Base-by-base conservation (phyloP, 2,329 filamentous ascomycete genomes). In the Ascochyta viciae-villosae region DNA sequence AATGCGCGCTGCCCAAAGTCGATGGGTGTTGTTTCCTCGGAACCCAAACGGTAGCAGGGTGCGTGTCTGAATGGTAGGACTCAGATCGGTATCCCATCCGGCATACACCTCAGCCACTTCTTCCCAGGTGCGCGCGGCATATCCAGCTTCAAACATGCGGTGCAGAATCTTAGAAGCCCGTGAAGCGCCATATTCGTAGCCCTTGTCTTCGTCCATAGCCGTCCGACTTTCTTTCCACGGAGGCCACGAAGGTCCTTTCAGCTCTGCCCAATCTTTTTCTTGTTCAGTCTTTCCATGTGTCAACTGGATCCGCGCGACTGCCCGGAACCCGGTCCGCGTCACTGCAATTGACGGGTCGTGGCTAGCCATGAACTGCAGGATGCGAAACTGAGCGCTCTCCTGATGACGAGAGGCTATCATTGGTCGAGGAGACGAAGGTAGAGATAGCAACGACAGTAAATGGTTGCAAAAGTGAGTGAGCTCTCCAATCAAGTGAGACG, bases 221-320 rank as follows among this genome's bases (percentile, higher is more conserved):
- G 84, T 81, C 49, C 79, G 83, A 42, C 85, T 82, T 65, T 85
- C 81, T 68, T 87, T 87, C 85, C 85, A 89, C 0, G 86, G 86
- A 13, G 86, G 86, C 86, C 86, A 89, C 7, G 83, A 85, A 8
- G 80, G 74, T 3, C 84, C 80, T 74, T 88, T 87, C 19, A 87
- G 74, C 40, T 78, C 74, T 3, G 85, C 85, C 80, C 85, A 88
- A 55, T 84, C 78, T 26, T 76, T 80, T 64, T 89, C 86, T 26
- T 76, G 72, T 0, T 63, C 34, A 1, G 84, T 86, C 68, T 88
- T 88, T 39, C 75, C 76, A 51, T 84, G 84, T 6, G 82, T 80
- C 12, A 88, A 73, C 63, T 88, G 85, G n/a, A 85, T 78, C 2
- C 78, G 77, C 31, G 81, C 74, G 15, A 88, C 75, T 26, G 82